Base-by-base conservation (phyloP, 2,329 filamentous ascomycete genomes). In the Clonostachys byssicola region DNA sequence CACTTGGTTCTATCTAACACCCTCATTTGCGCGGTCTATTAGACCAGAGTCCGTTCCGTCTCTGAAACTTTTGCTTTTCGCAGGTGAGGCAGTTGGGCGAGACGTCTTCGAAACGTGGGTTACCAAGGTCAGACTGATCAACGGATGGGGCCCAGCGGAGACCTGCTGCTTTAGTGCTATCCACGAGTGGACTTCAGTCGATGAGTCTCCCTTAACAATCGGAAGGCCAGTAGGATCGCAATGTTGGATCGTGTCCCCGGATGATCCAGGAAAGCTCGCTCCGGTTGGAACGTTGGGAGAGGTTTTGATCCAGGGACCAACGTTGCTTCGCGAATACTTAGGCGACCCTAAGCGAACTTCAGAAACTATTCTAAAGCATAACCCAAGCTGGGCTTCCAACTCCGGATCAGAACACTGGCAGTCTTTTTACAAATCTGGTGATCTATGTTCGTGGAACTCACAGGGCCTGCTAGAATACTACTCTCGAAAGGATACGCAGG, bases 321-420 rank as follows among this genome's bases (percentile, higher is more conserved):
- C 49, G 12, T 8, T 80, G 14, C 72, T 70, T 20, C 60, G 68
- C 35, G 73, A 74, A 35, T 80, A 80, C 47, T 57, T 77, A 14
- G 71, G 73, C 45, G 51, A 58, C 10, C 5, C 56, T 33, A 34
- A 49, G 16, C 12, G 17, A 4, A 63, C 71, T 64, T 47, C 60
- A 49, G 10, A 50, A 3, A 50, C 52, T 2, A 3, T 38, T n/a
- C 18, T 45, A 14, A 39, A 20, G 40, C 44, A 13, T 34, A 49
- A 41, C 42, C 13, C 16, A 40, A 36, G 10, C 18, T 34, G 46
- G 43, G 16, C 33, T 17, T 40, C 43, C 14, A 33, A 41, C 20
- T 17, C 33, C 56, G 10, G 13, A 5, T 13, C 12, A 13, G 18
- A n/a, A 13, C 17, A n/a, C 7, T 43, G 42, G 42, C 9, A 34